These are phyloP conservation scores for Haberlea rhodopensis DNA, from an alignment of 257 asterid species.

Conservation along the genomic window DNA sequence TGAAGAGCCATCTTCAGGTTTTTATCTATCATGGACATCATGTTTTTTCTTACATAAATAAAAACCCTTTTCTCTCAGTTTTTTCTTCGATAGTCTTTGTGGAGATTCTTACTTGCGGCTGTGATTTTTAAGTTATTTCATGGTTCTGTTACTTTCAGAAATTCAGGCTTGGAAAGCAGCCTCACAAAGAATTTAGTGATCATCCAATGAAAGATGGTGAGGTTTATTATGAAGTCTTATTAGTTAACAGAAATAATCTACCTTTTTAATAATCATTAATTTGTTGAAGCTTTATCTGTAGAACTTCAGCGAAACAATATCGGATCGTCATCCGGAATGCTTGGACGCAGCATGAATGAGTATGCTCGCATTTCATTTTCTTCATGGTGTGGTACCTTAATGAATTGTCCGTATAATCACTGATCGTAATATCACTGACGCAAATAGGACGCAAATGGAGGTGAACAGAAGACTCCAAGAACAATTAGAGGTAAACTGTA, in stretches of 20 bases:
- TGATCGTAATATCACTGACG: constrained; percentile 47
- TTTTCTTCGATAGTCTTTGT: too few species aligned
- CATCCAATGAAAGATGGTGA: constrained; percentile 89
- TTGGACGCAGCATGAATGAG: constrained; percentile 95
- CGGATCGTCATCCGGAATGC: constrained; percentile 77
- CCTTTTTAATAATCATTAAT: not conserved
- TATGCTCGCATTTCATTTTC: constrained; percentile 30
- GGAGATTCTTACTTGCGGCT: too few species aligned
- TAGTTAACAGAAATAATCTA: not conserved
- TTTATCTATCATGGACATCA: too few species aligned
- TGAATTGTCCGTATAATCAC: constrained; percentile 28
- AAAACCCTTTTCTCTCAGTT: too few species aligned
- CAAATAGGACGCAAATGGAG: constrained; percentile 97
- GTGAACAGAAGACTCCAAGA: constrained; percentile 96
- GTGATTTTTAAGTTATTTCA: not conserved
- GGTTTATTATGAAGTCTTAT: constrained; percentile 30
- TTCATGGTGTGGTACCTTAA: constrained; percentile 16
- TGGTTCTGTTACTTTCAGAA: constrained; percentile 45
- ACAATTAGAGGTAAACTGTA: constrained; percentile 76
- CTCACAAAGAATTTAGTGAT: constrained; percentile 95
- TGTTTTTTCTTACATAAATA: too few species aligned
- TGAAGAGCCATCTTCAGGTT: constrained; percentile 99
- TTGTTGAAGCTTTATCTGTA: constrained; percentile 59
- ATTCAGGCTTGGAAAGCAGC: constrained; percentile 97
- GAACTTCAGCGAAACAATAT: constrained; percentile 77